Evolutionary conservation across 352 stramenopile species (phyloP), one percentile per base, ranked within the genome.

Genomic region (Globisporangium mamillatum): DNA sequence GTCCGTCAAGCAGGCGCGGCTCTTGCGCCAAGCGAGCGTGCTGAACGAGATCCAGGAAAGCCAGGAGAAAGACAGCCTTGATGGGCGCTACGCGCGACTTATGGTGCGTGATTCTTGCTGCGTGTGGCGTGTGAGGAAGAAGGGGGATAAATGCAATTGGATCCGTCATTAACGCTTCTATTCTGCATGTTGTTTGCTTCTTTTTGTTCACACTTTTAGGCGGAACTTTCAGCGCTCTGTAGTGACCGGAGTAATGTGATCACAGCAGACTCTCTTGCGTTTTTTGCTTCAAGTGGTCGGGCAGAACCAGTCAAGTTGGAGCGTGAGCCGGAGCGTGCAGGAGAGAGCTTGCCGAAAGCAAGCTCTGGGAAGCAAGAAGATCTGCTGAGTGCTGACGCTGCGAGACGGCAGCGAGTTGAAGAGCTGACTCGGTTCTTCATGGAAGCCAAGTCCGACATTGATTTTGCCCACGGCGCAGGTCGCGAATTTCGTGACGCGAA

Each of bases 381-480:
- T 22, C 66, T 91, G 44, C 73, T 95, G 56, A 90, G 77, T 64
- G 86, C 87, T 5, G 89, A 96, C 63, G 82, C 87, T 3, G 87
- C 86, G 38, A 78, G 89, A 4, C 75, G 86, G 20, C 87, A 95
- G 70, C 86, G 87, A 44, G 89, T 96, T 6, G 89, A 96, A 71
- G 89, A 96, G 64, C 76, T 96, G 38, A 95, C 89, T 57, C 76
- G 89, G 1, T 96, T 96, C 71, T 96, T 96, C 63, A 94, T 96
- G 87, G 89, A 96, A 65, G 86, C 87, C 63, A 96, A 95, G 66
- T 94, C 87, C 25, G 89, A 96, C 63, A 96, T 96, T 64, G 88
- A 96, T 65, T 96, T 96, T 76, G 86, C 86, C 12, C 69, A 94
- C 9, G 87, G 88, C 41, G 81, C 86, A 22, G 83, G 79, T 1